These are phyloP conservation scores for Nothopassalora personata DNA, from an alignment of 2,329 filamentous ascomycete genomes.

Conservation along the genomic window DNA sequence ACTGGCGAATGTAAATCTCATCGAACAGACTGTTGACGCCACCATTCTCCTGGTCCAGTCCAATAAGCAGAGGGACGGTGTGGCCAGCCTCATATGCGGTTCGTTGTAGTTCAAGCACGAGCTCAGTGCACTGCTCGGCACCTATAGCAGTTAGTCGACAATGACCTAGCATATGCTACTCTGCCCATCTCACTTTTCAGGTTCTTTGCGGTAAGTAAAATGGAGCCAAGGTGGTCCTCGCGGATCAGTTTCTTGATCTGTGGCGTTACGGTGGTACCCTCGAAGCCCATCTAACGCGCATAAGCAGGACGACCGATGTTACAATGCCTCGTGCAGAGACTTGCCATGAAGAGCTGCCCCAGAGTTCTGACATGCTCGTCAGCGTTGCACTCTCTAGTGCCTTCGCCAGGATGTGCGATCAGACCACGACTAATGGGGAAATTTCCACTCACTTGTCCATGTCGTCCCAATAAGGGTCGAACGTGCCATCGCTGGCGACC, in stretches of 20 bases:
- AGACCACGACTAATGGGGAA: neutral
- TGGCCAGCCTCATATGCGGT: conserved; percentile 89
- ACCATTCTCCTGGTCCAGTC: conserved; percentile 94
- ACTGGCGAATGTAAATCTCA: conserved; percentile 91
- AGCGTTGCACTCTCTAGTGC: conserved; percentile 22
- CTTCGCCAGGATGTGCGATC: neutral
- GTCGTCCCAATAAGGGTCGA: conserved; percentile 61
- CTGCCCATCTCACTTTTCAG: conserved; percentile 59
- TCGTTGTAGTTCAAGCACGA: conserved; percentile 87
- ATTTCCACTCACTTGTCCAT: conserved; percentile 61
- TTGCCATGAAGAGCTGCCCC: conserved; percentile 36
- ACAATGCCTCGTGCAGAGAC: conserved; percentile 10
- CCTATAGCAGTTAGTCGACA: conserved; percentile 50
- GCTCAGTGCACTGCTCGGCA: conserved; percentile 78
- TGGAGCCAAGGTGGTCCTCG: conserved; percentile 80
- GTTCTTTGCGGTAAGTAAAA: conserved; percentile 79
- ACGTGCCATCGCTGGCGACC: conserved; percentile 38
- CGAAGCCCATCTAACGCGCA: conserved; percentile 65
- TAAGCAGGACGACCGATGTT: conserved; percentile 22
- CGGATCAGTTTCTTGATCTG: conserved; percentile 77
- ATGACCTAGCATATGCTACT: neutral
- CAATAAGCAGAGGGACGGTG: conserved; percentile 81
- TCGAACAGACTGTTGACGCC: conserved; percentile 96
- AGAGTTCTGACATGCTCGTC: conserved; percentile 40
- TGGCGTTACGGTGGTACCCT: conserved; percentile 76